Evolutionary conservation across 2,329 filamentous ascomycete genomes (phyloP), one percentile per base, ranked within the genome.

Genomic region (Chaetomiaceae sp.): DNA sequence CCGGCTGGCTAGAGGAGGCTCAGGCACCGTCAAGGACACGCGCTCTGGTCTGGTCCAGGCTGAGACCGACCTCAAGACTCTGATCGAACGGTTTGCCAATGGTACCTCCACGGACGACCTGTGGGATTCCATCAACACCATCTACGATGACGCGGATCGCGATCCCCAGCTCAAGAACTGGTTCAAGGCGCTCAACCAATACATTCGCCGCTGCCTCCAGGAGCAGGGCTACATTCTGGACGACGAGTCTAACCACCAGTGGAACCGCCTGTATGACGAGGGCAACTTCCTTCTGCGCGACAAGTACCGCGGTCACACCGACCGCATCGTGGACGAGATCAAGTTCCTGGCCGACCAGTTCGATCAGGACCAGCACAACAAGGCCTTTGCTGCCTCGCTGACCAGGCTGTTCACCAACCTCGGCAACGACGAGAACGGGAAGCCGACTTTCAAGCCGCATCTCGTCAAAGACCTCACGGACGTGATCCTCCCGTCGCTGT

Each of bases 1-100:
- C 67, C 75, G 75, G 27, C 49, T 90, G 23, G 79, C 84, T 41
- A 70, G 84, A 57, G 83, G 89, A 61, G 78, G 82, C 48, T 75
- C 81, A 54, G 81, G 82, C 55, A 80, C 86, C 37, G 81, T 90
- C 43, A 85, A 90, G 78, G 84, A 86, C 72, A 81, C 87, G 58
- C 84, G 87, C 61, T 76, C 81, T 58, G 77, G 79, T 53, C 73
- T 97, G 45, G 73, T 81, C 50, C 76, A 78, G 51, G 90, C 89
- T 48, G 89, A 96, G 74, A 76, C 80, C 71, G 86, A 96, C 66
- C 78, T 95, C 54, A 89, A 85, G 82, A 89, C 84, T 8, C 77
- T 99, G 18, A 85, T 99, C 61, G 94, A 97, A 76, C 87, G 94
- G 43, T 97, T 96, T 64, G 94, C 94, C 67, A 97, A 99, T 70